Conservation (phyloP, 164 flowering plant species). For the Vitis rupestris region DNA sequence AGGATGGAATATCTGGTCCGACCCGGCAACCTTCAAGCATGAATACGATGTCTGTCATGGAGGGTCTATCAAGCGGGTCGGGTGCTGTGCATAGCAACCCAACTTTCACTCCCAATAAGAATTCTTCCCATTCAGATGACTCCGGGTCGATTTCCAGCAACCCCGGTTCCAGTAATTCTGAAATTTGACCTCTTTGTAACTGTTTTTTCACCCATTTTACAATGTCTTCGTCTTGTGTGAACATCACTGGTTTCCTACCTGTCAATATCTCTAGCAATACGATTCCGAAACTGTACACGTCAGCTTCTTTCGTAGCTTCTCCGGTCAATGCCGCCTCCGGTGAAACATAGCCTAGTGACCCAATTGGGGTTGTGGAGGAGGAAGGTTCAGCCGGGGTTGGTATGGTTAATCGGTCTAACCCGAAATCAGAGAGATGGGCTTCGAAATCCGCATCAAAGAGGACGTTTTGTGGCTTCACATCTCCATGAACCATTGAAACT, state of each 20-base stretch:
- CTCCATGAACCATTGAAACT: slow-evolving; percentile 63
- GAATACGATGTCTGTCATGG: slow-evolving; percentile 86
- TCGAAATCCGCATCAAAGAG: slow-evolving; percentile 94
- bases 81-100: slow-evolving; percentile 87
- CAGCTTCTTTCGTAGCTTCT: slow-evolving; percentile 56
- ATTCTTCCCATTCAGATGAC: slow-evolving; percentile 98
- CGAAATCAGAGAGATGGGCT: slow-evolving; percentile 90
- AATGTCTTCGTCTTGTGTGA: slow-evolving; percentile 83
- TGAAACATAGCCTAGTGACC: slow-evolving; percentile 75
- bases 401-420: slow-evolving; percentile 47
- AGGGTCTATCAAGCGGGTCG: slow-evolving; percentile 81
- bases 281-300: slow-evolving; percentile 90
- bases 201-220: slow-evolving; percentile 97
- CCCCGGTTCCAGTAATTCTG: slow-evolving; percentile 84
- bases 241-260: slow-evolving; percentile 80
- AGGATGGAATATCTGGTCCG: slow-evolving; percentile 79
- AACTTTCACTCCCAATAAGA: slow-evolving; percentile 84
- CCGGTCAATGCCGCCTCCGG: slow-evolving; percentile 74
- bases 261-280: slow-evolving; percentile 83
- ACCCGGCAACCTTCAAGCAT: slow-evolving; percentile 98
- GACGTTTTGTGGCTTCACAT: slow-evolving; percentile 80
- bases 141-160: slow-evolving; percentile 92
- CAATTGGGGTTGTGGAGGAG: slow-evolving; percentile 55
- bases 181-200: slow-evolving; percentile 75
- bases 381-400: slow-evolving; percentile 53